Base-by-base conservation (phyloP, 2,329 filamentous ascomycete species). In the Alternaria tenuissima region DNA sequence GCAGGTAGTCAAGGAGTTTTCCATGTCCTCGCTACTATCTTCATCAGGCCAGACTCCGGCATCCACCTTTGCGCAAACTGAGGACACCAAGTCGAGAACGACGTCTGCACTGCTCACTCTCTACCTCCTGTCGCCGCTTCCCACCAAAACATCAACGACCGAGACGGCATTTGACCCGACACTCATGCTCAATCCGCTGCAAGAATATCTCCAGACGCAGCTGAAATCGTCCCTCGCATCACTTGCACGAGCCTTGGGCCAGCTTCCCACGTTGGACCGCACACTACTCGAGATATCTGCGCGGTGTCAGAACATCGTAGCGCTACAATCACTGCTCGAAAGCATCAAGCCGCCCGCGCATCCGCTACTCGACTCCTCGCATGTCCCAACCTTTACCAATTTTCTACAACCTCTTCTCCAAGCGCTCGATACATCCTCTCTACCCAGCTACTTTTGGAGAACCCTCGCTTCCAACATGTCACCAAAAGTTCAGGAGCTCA, bases 381-480 rank as follows among this genome's bases (percentile, higher is more conserved):
- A 49, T 9, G 26, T 26, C 1, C 20, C 22, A 11, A 28, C 39
- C 5, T 22, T 41, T 3, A 16, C 57, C 4, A 87, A 87, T 58
- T 85, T 97, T 42, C 84, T 97, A 0, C 86, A 90, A 58, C 89
- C 89, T 0, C 81, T 97, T 0, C 85, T 96, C 8, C 82, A 86
- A 11, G 84, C 89, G n/a, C 86, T 99, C 7, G 95, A 98, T 78
- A 97, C 93, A 0, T 88, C 91, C 0, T 95, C 92, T 2, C 82
- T 99, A 16, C 88, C 93, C 1, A 94, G 91, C 0, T 96, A 94
- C 77, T 99, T 97, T 81, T 99, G 95, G 93, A 87, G 95, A 54
- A 91, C 91, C 8, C 86, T 98, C 71, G 95, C 95, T 0, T 88
- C 91, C 1, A 89, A 88, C 57, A 83, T 98, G 60, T 87, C 90